Conservation (phyloP, 2,329 filamentous ascomycete species). For the Ceratocystis colombiana region DNA sequence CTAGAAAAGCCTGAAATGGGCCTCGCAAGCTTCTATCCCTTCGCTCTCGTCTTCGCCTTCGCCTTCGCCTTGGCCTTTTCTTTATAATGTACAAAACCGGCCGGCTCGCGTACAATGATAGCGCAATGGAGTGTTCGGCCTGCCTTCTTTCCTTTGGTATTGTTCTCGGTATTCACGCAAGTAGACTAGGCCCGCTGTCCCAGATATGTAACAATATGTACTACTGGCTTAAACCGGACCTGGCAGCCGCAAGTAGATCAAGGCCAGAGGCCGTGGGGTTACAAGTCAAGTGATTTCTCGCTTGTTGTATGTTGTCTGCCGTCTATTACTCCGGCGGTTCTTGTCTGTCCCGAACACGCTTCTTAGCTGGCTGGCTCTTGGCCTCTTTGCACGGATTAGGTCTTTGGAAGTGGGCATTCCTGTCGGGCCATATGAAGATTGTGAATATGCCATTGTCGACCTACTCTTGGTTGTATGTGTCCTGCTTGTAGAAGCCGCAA, state of each 20-base stretch:
- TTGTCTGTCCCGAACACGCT: neutral
- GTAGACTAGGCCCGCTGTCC: neutral
- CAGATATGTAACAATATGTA: too few species aligned
- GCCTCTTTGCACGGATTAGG: neutral
- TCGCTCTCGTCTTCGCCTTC: neutral
- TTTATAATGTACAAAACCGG: slow-evolving; percentile 8
- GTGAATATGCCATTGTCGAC: neutral
- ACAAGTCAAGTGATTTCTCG: too few species aligned
- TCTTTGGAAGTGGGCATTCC: neutral
- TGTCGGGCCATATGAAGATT: too few species aligned
- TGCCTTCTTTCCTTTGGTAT: too few species aligned
- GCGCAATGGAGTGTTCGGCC: too few species aligned
- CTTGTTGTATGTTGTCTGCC: too few species aligned
- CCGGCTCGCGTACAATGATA: too few species aligned
- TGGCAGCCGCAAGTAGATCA: too few species aligned
- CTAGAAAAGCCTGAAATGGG: neutral
- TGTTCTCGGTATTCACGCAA: neutral
- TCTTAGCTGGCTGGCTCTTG: too few species aligned
- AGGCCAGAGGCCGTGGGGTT: too few species aligned
- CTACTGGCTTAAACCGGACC: too few species aligned
- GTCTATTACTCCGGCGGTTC: neutral
- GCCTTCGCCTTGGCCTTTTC: neutral
- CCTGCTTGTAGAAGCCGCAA: neutral
- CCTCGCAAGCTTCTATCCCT: neutral
- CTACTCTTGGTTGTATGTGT: neutral